phyloP scores from a whole-genome alignment of 2,329 filamentous ascomycete genomes.

The Juglanconis juglandina region DNA sequence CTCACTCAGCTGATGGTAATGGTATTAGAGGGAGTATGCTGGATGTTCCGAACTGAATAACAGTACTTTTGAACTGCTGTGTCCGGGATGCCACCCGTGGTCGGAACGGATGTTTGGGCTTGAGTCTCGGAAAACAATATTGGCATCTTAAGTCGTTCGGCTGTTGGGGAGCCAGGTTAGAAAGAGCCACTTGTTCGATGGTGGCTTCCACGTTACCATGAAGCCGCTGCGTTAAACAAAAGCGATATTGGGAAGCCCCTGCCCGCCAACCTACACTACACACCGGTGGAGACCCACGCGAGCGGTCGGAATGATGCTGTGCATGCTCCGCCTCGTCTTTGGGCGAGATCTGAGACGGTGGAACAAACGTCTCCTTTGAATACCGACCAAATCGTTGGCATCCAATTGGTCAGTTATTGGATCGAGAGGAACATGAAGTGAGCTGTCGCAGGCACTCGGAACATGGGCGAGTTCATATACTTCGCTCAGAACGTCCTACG shows the following conservation, averaged over 20 bases:
- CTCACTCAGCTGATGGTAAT: neutral
- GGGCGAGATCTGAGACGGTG: neutral
- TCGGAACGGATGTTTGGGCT: neutral
- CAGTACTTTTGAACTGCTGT: neutral
- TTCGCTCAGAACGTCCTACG: neutral
- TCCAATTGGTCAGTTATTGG: neutral
- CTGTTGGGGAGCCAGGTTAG: too few species aligned
- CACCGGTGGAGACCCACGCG: neutral
- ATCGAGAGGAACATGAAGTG: neutral
- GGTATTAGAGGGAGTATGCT: neutral
- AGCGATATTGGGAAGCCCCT: neutral
- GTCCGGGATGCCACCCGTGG: neutral
- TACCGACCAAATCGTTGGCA: neutral
- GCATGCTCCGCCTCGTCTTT: neutral
- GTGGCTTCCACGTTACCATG: too few species aligned
- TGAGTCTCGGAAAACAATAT: neutral
- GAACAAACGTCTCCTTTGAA: neutral
- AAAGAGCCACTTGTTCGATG: too few species aligned
- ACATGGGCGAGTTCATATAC: neutral
- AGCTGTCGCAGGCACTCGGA: neutral
- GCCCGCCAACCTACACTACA: neutral
- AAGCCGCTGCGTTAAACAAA: too few species aligned
- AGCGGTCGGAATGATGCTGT: neutral
- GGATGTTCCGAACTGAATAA: neutral
- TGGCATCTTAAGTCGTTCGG: too few species aligned